phyloP scores from a whole-genome alignment of 2,329 filamentous ascomycete species.

The Alternaria sp. region DNA sequence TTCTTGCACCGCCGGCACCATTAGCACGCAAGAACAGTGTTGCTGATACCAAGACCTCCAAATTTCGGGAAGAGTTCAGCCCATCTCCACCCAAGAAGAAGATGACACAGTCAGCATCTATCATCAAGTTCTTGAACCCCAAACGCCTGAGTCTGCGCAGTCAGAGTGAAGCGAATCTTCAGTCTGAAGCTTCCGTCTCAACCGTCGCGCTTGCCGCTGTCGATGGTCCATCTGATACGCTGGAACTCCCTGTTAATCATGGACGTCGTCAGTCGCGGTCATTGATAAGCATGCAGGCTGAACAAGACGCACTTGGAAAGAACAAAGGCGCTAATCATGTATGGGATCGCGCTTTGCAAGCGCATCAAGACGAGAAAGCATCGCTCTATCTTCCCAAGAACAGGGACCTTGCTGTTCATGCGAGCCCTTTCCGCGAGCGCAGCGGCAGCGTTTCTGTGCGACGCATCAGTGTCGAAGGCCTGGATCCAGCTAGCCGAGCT shows the following conservation, averaged over 20 bases:
- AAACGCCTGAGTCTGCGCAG: constrained; percentile 38
- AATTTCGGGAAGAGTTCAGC: constrained; percentile 47
- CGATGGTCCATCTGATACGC: constrained; percentile 30
- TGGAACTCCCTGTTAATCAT: constrained; percentile 14
- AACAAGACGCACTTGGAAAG: constrained; percentile 33
- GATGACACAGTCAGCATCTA: constrained; percentile 29
- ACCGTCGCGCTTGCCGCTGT: neutral
- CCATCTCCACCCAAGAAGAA: constrained; percentile 38
- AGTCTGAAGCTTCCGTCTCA: neutral
- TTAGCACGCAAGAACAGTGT: constrained; percentile 38
- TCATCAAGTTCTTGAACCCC: constrained; percentile 40
- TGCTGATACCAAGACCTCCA: constrained; percentile 40
- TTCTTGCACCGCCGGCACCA: constrained; percentile 5
- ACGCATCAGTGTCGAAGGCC: constrained; percentile 9
- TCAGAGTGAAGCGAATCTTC: constrained; percentile 39
- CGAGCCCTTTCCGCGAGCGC: constrained; percentile 41
- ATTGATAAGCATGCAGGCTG: constrained; percentile 35
- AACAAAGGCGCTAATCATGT: constrained; percentile 33
- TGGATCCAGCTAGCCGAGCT: neutral
- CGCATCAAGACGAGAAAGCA: constrained; percentile 44
- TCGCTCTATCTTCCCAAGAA: constrained; percentile 43
- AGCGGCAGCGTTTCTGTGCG: constrained; percentile 31
- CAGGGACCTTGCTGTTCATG: constrained; percentile 33
- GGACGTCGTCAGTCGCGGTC: constrained; percentile 40
- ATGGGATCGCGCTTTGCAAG: constrained; percentile 47